Base-by-base conservation (phyloP, 2,329 filamentous ascomycete genomes). In the Colletotrichum neosansevieriae region DNA sequence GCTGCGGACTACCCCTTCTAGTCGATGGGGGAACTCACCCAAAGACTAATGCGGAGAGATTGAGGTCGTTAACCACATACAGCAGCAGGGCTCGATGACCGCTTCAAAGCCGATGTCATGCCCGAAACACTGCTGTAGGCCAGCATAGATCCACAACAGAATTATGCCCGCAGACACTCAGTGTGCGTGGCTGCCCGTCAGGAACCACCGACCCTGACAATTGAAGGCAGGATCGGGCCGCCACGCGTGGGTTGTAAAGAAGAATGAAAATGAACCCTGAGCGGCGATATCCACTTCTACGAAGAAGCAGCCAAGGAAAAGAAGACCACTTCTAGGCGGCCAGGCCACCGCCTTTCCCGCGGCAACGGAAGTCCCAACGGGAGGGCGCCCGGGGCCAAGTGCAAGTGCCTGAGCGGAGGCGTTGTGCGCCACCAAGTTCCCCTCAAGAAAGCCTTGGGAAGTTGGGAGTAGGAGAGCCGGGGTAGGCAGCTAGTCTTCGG, bases 261-360 rank as follows among this genome's bases (percentile, higher is more conserved):
- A 29, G 10, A 36, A 34, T 45, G 50, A 29, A 15, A 24, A 11
- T 34, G 17, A 32, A n/a, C 13, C 13, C 29, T 17, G 29, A n/a
- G 34, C 32, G 32, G 13, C 32, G 57, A 60, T 36, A 15, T 29
- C 49, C 40, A 29, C 19, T 32, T 5, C 17, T 21, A 24, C n/a
- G 11, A 15, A 15, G 21, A 15, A 34, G 42, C 9, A 7, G 32
- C 42, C 49, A 40, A 45, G 32, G 29, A 6, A 38, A 34, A 47
- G 40, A 36, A 13, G 10, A 42, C 36, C 17, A 53, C 57, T 57
- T 44, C 45, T 32, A 15, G 38, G 63, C 19, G 21, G 47, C 47
- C 40, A 15, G 47, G 63, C 19, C 36, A 54, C 47, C 40, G 19
- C 38, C 57, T 54, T 66, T 47, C 29, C 40, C 29, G 40, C 58